Percentiles rank a stretch among this genome's conserved stretches.
Conservation (phyloP, 208 protist species). For the Naegleria gruberi region DNA sequence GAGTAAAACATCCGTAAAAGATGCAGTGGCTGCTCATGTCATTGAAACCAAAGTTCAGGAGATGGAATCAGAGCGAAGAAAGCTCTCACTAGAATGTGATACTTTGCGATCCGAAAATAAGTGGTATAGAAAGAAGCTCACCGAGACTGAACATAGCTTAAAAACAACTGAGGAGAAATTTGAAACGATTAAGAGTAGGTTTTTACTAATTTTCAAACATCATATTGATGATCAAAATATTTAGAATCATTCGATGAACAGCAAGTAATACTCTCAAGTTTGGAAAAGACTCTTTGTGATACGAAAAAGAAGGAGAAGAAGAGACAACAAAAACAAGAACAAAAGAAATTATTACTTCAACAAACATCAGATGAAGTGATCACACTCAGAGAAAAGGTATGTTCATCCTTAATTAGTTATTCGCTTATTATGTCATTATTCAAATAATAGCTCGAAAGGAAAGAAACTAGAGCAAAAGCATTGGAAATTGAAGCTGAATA, state of each 20-base stretch:
- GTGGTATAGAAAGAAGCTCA: neutral
- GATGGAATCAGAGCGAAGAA: neutral
- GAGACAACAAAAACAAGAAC: neutral
- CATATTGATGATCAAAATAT: neutral
- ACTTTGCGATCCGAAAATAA: neutral
- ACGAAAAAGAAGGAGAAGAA: neutral
- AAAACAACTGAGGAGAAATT: neutral
- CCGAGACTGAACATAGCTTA: neutral
- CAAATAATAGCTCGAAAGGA: neutral
- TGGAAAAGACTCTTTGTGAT: neutral
- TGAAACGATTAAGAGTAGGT: neutral
- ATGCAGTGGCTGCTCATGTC: neutral
- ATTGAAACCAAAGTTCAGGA: neutral
- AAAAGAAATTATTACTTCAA: neutral
- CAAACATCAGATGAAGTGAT: neutral
- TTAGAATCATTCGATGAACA: neutral
- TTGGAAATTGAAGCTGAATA: neutral
- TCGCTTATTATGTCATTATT: no score
- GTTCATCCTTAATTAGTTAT: neutral
- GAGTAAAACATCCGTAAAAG: neutral
- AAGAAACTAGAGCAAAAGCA: neutral
- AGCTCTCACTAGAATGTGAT: neutral
- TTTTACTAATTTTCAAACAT: neutral
- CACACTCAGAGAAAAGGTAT: neutral
- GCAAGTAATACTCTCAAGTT: neutral